Percentiles rank a stretch among this genome's conserved stretches.
phyloP scores from a whole-genome alignment of 1,284 basidiomycete genomes.

The Phellinidium pouzarii region DNA sequence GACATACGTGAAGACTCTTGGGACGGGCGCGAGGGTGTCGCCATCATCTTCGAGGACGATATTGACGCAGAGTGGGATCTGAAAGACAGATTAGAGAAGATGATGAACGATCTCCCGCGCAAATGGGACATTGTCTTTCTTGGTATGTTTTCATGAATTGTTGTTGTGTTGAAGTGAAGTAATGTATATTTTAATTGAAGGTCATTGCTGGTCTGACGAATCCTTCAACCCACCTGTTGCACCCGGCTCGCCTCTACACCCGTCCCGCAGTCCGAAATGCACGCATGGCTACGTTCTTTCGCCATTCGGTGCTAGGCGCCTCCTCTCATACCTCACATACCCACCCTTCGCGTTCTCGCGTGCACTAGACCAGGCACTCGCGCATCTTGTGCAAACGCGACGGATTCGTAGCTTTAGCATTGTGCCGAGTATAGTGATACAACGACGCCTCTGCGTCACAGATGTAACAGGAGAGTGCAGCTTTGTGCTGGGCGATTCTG shows the following conservation, averaged over 20 bases:
- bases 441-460: constrained; percentile 50
- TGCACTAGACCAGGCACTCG: constrained; percentile 66
- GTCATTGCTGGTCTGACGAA: constrained; percentile 60
- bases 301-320: constrained; percentile 43
- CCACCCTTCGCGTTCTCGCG: constrained; percentile 71
- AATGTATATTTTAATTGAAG: not conserved
- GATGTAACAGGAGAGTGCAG: constrained; percentile 34
- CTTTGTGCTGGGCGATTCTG: constrained; percentile 1
- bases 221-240: constrained; percentile 30
- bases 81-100: constrained; percentile 35
- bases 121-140: constrained; percentile 75
- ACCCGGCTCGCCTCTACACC: constrained; percentile 35
- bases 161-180: not conserved
- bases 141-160: constrained; percentile 55
- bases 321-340: constrained; percentile 47
- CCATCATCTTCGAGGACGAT: constrained; percentile 71
- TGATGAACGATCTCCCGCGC: constrained; percentile 53
- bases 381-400: constrained; percentile 56
- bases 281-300: constrained; percentile 64
- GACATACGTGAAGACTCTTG: constrained; percentile 23
- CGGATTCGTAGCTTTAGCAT: constrained; percentile 52
- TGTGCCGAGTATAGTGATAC: constrained; percentile 57
- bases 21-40: constrained; percentile 29
- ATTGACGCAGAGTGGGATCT: constrained; percentile 73
- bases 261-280: constrained; percentile 56